Conservation (phyloP, 805 yeast species). For the Starmerella roubikii region DNA sequence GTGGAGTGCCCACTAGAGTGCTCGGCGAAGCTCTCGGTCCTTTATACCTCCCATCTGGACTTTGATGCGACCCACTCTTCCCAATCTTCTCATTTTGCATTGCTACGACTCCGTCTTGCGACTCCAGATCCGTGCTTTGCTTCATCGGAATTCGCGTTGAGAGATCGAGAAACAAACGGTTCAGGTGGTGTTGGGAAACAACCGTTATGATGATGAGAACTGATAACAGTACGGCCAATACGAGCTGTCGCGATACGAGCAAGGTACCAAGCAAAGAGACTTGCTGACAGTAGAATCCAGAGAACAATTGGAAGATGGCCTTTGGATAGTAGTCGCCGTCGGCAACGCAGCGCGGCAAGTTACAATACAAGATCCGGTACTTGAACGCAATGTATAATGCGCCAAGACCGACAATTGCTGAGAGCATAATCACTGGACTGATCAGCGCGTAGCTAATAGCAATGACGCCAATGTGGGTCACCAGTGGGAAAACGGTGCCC, state of each 20-base stretch:
- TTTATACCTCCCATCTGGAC: too few relatives aligned
- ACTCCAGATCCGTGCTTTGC: background rate
- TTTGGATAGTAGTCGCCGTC: slow-evolving; percentile 56
- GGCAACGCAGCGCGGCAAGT: slow-evolving; percentile 24
- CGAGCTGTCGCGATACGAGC: slow-evolving; percentile 39
- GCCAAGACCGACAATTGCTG: slow-evolving; percentile 43
- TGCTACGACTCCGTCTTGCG: background rate
- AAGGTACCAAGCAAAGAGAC: slow-evolving; percentile 65
- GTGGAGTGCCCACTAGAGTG: too few relatives aligned
- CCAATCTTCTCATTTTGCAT: background rate
- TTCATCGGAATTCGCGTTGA: slow-evolving; percentile 30
- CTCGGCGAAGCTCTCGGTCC: too few relatives aligned
- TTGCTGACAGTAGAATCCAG: slow-evolving; percentile 74
- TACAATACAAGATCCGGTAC: slow-evolving; percentile 47
- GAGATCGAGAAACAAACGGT: slow-evolving; percentile 30
- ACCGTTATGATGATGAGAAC: slow-evolving; percentile 40
- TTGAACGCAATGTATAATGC: slow-evolving; percentile 54
- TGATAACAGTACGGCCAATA: slow-evolving; percentile 44
- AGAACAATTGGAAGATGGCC: slow-evolving; percentile 62
- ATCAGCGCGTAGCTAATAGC: slow-evolving; percentile 67
- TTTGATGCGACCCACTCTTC: too few relatives aligned
- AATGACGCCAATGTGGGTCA: slow-evolving; percentile 64
- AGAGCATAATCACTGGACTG: slow-evolving; percentile 61
- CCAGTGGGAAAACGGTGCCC: slow-evolving; percentile 70
- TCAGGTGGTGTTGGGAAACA: slow-evolving; percentile 42